Evolutionary conservation across 23 red algal species (phyloP).

Genomic region (Gracilaria gracilis): DNA sequence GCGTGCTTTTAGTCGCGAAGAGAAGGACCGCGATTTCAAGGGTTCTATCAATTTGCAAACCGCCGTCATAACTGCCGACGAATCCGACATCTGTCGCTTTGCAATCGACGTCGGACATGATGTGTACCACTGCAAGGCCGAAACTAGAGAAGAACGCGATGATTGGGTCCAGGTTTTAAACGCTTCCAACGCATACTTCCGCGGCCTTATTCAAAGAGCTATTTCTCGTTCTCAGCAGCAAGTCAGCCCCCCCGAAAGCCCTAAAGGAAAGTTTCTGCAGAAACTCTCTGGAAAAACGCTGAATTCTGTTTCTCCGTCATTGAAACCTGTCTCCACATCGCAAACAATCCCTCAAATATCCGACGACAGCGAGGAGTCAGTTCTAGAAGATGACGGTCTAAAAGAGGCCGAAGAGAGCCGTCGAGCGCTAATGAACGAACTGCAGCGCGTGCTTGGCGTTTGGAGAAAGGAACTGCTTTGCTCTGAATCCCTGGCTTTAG

Average conservation of each 20-base stretch:
- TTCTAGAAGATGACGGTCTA: slow-evolving; percentile 73
- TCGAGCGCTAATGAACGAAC: slow-evolving; percentile 47
- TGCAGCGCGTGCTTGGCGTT: slow-evolving; percentile 45
- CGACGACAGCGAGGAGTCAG: slow-evolving; percentile 62
- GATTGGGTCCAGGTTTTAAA: slow-evolving; percentile 88
- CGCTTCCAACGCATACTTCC: slow-evolving; percentile 77
- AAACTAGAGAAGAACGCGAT: slow-evolving; percentile 72
- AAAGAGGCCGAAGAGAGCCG: slow-evolving; percentile 69
- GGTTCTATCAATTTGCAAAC: slow-evolving; percentile 88
- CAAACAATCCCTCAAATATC: not conserved
- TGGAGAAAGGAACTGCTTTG: slow-evolving; percentile 41
- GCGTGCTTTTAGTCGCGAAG: slow-evolving; percentile 42
- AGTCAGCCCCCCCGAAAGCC: not conserved
- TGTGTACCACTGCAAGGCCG: slow-evolving; percentile 86
- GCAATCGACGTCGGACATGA: slow-evolving; percentile 90
- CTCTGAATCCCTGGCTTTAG: not conserved
- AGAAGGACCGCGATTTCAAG: slow-evolving; percentile 64
- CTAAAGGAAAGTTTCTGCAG: not conserved
- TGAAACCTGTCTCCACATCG: not conserved
- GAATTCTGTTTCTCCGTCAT: not conserved
- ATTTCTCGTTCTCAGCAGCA: slow-evolving; percentile 40
- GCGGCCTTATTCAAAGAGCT: slow-evolving; percentile 75
- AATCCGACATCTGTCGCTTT: slow-evolving; percentile 82
- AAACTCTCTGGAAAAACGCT: not conserved
- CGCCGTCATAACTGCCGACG: slow-evolving; percentile 83